Evolutionary conservation across 768 basidiomycete genomes (phyloP).

Genomic region (Boletus subcaerulescens): DNA sequence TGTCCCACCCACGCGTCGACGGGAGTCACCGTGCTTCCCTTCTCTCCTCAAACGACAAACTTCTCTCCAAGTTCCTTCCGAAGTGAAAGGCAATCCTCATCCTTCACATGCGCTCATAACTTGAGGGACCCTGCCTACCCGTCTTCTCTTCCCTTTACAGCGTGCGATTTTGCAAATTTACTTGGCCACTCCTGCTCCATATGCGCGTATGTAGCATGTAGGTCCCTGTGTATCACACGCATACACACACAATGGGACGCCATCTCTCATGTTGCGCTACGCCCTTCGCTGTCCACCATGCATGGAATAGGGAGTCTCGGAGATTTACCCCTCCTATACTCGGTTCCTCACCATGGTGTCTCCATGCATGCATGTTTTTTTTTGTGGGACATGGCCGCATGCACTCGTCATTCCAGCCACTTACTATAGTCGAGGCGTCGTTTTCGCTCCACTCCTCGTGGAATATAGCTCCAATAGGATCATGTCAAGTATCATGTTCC

Average conservation of each 20-base stretch:
- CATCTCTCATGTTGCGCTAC: background rate
- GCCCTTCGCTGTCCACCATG: background rate
- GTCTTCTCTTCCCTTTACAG: slow-evolving; percentile 5
- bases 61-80: slow-evolving; percentile 25
- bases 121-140: background rate
- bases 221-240: background rate
- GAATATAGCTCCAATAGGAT: slow-evolving; percentile 2
- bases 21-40: slow-evolving; percentile 15
- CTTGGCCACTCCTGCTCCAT: slow-evolving; percentile 1
- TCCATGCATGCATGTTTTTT: background rate
- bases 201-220: slow-evolving; percentile 8
- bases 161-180: slow-evolving; percentile 20
- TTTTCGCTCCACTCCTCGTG: slow-evolving; percentile 20
- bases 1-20: background rate
- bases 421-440: background rate
- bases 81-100: slow-evolving; percentile 12
- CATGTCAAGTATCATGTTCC: slow-evolving; percentile 5
- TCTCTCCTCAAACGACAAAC: slow-evolving; percentile 8
- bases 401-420: slow-evolving; percentile 1
- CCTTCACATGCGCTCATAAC: slow-evolving; percentile 6
- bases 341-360: background rate
- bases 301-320: background rate
- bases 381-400: background rate
- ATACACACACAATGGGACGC: background rate
- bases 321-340: slow-evolving; percentile 19